phyloP scores from a whole-genome alignment of 192 early-diverging fungal genomes.

The Podochytrium sp. region DNA sequence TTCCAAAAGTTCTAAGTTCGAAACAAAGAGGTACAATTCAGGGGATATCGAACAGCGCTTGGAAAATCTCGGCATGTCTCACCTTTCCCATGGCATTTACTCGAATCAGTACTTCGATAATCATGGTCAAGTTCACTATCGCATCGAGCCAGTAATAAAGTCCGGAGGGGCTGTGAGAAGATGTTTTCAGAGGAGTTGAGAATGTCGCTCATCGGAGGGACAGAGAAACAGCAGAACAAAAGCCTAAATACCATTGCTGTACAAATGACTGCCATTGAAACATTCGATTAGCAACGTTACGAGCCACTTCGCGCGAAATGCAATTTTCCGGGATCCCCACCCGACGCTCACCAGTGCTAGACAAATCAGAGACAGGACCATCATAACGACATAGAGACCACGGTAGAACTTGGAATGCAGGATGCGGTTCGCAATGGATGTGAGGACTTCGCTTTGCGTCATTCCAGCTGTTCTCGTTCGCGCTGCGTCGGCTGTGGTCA shows the following conservation, averaged over 20 bases:
- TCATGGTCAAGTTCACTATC: conserved; percentile 32
- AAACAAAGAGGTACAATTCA: neutral
- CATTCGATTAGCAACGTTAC: neutral
- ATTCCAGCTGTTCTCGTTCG: conserved; percentile 10
- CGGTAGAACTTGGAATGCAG: conserved; percentile 65
- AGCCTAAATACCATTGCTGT: conserved; percentile 21
- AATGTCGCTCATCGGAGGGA: neutral
- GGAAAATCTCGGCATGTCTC: neutral
- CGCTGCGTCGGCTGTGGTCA: no score
- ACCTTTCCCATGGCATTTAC: conserved; percentile 36
- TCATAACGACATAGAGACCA: conserved; percentile 56
- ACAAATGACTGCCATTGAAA: conserved; percentile 15
- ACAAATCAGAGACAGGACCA: conserved; percentile 50
- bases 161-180: conserved; percentile 27
- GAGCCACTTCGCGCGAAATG: neutral
- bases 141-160: conserved; percentile 27
- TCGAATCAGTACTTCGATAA: conserved; percentile 34
- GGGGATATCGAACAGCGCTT: neutral
- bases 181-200: neutral
- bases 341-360: conserved; percentile 40
- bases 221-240: neutral
- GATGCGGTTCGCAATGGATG: conserved; percentile 61
- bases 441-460: conserved; percentile 47
- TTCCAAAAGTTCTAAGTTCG: conserved; percentile 31
- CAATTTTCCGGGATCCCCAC: neutral